Evolutionary conservation across 169 alveolate species (phyloP), one percentile per base, ranked within the genome.

Genomic region (Hepatocystis sp.): DNA sequence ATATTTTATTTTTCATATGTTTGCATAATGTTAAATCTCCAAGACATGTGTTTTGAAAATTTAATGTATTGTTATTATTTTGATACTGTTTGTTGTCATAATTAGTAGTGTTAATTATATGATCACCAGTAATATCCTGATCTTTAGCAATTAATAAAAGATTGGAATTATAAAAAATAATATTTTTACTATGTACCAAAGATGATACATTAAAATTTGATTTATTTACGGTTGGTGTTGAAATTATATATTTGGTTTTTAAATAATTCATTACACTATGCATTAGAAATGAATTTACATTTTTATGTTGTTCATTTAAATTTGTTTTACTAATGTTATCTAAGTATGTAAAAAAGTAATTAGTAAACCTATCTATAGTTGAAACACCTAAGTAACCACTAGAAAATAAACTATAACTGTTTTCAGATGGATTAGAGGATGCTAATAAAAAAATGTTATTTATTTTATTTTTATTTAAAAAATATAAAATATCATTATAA

Each of bases 331-430:
- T 21, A 5, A 92, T 92, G 34, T 65, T 61, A 30, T 85, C 67
- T 23, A 92, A 34, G 63, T 71, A 90, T 47, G 65, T 76, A 40
- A 71, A 53, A 39, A 92, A 81, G 40, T 84, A 44, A 49, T 52
- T 86, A 30, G 95, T 92, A 84, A 92, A 92, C 66, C 92, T 71
- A 13, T 90, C 95, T 7, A 90, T 91, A 2, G 94, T 90, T 2
- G 95, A 86, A 11, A 92, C 93, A 23, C 94, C 67, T n/a, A 92
- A 71, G 53, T 67, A 88, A 8, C 76, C 66, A 65, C 92, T 92
- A n/a, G 94, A 86, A 64, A 84, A 66, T 55, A 88, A 81, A 23
- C 94, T 90, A 51, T 85, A 92, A 36, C 94, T 90, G 23, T 91
- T 90, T 23, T 85, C 88, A 42, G 90, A 89, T 19, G 88, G 36